These are phyloP conservation scores for Penicillium coprophilum DNA, from an alignment of 495 filamentous ascomycete species.

Conservation along the genomic window DNA sequence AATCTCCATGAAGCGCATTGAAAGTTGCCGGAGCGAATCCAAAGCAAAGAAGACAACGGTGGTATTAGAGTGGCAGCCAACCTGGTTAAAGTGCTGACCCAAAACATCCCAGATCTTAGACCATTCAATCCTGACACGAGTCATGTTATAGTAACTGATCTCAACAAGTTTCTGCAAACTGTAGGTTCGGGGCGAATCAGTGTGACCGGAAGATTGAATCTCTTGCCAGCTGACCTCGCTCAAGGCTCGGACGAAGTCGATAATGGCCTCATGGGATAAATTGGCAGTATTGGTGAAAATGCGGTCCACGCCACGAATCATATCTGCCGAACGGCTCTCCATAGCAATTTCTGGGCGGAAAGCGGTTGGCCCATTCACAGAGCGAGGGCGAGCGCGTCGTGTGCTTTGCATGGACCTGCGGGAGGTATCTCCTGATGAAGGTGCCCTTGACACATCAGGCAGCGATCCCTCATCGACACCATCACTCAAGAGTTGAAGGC, in stretches of 20 bases:
- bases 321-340: constrained; percentile 87
- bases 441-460: constrained; percentile 86
- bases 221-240: constrained; percentile 99
- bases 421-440: constrained; percentile 49
- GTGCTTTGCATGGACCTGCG: constrained; percentile 68
- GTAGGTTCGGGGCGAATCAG: constrained; percentile 91
- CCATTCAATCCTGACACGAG: constrained; percentile 96
- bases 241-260: constrained; percentile 92
- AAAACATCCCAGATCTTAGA: constrained; percentile 94
- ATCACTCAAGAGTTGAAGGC: constrained; percentile 89
- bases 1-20: constrained; percentile 98
- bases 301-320: constrained; percentile 86
- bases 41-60: constrained; percentile 95
- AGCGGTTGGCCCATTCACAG: constrained; percentile 59
- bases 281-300: constrained; percentile 97
- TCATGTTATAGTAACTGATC: constrained; percentile 99
- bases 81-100: constrained; percentile 95
- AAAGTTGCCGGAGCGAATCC: constrained; percentile 90
- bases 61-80: constrained; percentile 94
- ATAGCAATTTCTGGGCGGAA: constrained; percentile 87
- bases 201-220: constrained; percentile 93
- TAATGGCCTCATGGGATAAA: constrained; percentile 89
- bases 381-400: constrained; percentile 62
- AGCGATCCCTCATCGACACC: constrained; percentile 91
- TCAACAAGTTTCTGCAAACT: constrained; percentile 97